These are phyloP conservation scores for Mycena alexandri DNA, from an alignment of 768 basidiomycete genomes.

Conservation along the genomic window DNA sequence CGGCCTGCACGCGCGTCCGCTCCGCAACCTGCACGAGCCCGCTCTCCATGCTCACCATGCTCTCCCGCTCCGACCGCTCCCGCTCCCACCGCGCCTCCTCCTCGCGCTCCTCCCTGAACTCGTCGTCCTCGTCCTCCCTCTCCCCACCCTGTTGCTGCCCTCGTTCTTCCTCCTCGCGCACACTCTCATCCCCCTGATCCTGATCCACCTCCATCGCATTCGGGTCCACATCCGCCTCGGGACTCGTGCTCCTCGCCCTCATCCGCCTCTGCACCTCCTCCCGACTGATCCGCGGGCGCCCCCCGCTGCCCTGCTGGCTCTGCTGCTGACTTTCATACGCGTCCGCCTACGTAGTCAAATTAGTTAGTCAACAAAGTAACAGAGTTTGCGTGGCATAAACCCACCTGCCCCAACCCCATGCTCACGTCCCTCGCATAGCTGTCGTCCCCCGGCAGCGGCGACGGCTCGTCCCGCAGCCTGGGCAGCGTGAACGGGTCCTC, in stretches of 20 bases:
- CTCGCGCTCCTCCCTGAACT: constrained; percentile 39
- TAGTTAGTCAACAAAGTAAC: neutral
- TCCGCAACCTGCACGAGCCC: constrained; percentile 31
- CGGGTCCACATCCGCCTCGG: too few relatives aligned
- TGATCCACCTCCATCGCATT: constrained; percentile 31
- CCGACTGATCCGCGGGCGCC: constrained; percentile 62
- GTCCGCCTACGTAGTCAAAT: constrained; percentile 6
- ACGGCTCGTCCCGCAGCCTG: constrained; percentile 36
- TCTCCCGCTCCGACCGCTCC: constrained; percentile 21
- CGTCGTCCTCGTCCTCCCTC: constrained; percentile 37
- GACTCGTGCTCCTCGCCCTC: constrained; percentile 58
- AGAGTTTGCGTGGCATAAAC: neutral
- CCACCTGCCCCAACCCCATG: constrained; percentile 33
- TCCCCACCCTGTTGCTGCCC: neutral
- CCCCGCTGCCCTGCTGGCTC: constrained; percentile 34
- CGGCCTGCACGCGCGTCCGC: constrained; percentile 5
- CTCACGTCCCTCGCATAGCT: constrained; percentile 33
- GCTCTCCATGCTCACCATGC: constrained; percentile 27
- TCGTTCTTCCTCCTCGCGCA: constrained; percentile 29
- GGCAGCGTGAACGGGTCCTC: constrained; percentile 41
- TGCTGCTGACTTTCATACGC: neutral
- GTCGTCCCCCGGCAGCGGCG: constrained; percentile 33
- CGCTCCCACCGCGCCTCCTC: constrained; percentile 31
- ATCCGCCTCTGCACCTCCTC: constrained; percentile 67
- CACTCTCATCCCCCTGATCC: constrained; percentile 25